phyloP scores from a whole-genome alignment of 2,329 filamentous ascomycete genomes.

The Microdochium trichocladiopsis region DNA sequence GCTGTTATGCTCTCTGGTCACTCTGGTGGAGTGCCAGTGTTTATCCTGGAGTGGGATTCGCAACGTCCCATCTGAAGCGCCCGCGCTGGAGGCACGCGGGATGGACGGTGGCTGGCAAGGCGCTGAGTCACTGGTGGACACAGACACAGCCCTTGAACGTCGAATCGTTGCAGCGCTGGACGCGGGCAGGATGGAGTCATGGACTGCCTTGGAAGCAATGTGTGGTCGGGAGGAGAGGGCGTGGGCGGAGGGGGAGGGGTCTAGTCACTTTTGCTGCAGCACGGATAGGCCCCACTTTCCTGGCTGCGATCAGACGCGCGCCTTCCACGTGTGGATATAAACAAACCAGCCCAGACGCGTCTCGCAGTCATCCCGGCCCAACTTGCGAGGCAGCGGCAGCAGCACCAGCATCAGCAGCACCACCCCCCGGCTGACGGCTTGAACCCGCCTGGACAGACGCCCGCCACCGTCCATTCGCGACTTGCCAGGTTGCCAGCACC shows the following conservation, averaged over 20 bases:
- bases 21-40: too few species aligned
- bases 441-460: too few species aligned
- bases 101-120: background rate
- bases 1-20: too few species aligned
- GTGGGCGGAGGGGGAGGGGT: too few species aligned
- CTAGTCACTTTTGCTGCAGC: too few species aligned
- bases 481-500: background rate
- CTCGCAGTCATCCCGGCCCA: background rate
- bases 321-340: background rate
- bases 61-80: background rate
- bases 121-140: background rate
- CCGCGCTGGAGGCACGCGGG: background rate
- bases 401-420: background rate
- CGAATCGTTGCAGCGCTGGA: background rate
- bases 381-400: background rate
- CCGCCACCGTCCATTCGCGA: background rate
- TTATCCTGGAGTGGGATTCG: too few species aligned
- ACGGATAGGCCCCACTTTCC: too few species aligned
- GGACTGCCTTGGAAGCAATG: too few species aligned
- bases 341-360: background rate
- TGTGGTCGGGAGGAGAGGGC: too few species aligned
- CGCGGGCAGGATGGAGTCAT: background rate
- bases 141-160: too few species aligned
- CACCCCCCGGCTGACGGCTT: too few species aligned
- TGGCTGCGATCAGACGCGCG: background rate